phyloP scores from a whole-genome alignment of 345 rosid species.

The Aegle marmelos region DNA sequence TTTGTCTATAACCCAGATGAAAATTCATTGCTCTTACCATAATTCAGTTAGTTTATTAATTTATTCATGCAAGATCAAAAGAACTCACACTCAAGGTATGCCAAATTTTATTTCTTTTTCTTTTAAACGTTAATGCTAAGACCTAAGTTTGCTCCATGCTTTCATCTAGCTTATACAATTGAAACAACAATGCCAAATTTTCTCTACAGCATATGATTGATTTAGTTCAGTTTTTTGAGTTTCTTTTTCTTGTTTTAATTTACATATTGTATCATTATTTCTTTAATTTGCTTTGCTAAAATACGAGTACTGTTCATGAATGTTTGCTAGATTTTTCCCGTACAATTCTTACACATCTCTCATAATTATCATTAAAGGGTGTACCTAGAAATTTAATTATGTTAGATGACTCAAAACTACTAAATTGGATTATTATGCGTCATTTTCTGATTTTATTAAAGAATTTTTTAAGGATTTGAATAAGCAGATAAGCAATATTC shows the following conservation, averaged over 20 bases:
- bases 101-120: background rate
- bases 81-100: constrained; percentile 65
- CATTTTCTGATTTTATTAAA: background rate
- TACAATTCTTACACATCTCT: background rate
- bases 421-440: background rate
- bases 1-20: constrained; percentile 34
- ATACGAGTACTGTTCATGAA: background rate
- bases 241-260: background rate
- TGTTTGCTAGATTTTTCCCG: background rate
- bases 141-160: background rate
- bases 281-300: background rate
- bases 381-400: background rate
- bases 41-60: constrained; percentile 20
- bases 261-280: background rate
- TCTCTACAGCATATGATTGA: background rate
- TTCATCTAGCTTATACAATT: background rate
- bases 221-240: background rate
- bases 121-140: background rate
- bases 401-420: background rate
- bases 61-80: constrained; percentile 90
- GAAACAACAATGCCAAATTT: background rate
- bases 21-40: constrained; percentile 26
- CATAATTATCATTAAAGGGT: background rate
- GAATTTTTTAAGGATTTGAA: background rate
- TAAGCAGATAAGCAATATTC: background rate